phyloP scores from a whole-genome alignment of 2,329 filamentous ascomycete genomes.

The Teratosphaeria viscida region DNA sequence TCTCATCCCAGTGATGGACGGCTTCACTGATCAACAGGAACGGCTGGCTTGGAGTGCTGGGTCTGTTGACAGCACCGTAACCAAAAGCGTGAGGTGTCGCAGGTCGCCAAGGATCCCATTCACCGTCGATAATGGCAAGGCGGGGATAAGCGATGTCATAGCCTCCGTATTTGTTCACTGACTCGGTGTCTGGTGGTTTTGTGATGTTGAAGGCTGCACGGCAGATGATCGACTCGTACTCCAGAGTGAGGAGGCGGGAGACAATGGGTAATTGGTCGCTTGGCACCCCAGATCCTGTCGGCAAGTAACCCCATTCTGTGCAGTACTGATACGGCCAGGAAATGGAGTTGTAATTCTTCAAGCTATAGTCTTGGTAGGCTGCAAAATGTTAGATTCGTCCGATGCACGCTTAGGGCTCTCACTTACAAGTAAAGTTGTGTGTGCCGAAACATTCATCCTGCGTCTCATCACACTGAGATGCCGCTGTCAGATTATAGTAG shows the following conservation, averaged over 20 bases:
- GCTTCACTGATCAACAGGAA: slow-evolving; percentile 63
- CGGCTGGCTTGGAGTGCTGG: slow-evolving; percentile 55
- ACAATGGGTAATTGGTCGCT: slow-evolving; percentile 54
- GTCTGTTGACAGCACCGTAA: slow-evolving; percentile 39
- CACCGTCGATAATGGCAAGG: slow-evolving; percentile 67
- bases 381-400: background rate
- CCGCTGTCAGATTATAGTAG: slow-evolving; percentile 39
- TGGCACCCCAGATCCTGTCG: slow-evolving; percentile 62
- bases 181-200: slow-evolving; percentile 48
- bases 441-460: slow-evolving; percentile 44
- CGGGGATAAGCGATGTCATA: slow-evolving; percentile 61
- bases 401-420: background rate
- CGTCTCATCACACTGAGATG: slow-evolving; percentile 30
- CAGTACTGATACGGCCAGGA: slow-evolving; percentile 51
- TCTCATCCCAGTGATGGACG: slow-evolving; percentile 53
- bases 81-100: slow-evolving; percentile 60
- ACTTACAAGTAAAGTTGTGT: slow-evolving; percentile 33
- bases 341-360: slow-evolving; percentile 33
- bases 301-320: slow-evolving; percentile 64
- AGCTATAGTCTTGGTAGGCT: slow-evolving; percentile 34
- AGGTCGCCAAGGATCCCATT: slow-evolving; percentile 69
- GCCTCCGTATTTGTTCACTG: slow-evolving; percentile 68
- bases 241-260: slow-evolving; percentile 57
- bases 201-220: slow-evolving; percentile 60
- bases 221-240: slow-evolving; percentile 55